These are phyloP conservation scores for Flaveria robusta DNA, from an alignment of 129 eudicot species.

Conservation along the genomic window DNA sequence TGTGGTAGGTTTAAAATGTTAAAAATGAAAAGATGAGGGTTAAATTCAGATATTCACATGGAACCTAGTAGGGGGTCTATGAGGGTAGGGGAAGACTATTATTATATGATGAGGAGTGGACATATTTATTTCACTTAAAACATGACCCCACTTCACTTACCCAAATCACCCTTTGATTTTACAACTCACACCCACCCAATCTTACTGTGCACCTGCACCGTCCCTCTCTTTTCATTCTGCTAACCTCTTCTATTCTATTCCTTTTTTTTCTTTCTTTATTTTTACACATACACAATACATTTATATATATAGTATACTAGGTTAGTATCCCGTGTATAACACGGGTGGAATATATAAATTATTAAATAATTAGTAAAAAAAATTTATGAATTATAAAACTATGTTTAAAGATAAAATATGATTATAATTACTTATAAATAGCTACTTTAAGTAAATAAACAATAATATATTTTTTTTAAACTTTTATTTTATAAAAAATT, in stretches of 20 bases:
- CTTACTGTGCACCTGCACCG: conserved; percentile 43
- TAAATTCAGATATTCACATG: conserved; percentile 44
- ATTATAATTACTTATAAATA: too few relatives aligned
- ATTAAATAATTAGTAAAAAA: too few relatives aligned
- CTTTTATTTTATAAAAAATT: too few relatives aligned
- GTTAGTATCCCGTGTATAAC: too few relatives aligned
- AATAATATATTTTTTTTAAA: too few relatives aligned
- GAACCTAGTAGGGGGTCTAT: conserved; percentile 29
- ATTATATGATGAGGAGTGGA: conserved; percentile 11
- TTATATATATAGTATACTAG: too few relatives aligned
- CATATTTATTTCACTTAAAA: conserved; percentile 35
- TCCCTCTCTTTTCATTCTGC: conserved; percentile 37
- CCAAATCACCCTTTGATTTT: conserved; percentile 43
- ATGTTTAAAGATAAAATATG: too few relatives aligned
- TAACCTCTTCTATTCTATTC: too few relatives aligned
- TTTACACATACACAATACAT: neutral
- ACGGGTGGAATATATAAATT: too few relatives aligned
- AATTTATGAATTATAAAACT: too few relatives aligned
- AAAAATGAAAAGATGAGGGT: conserved; percentile 5
- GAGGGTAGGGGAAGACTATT: conserved; percentile 33
- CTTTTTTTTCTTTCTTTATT: neutral
- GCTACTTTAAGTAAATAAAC: too few relatives aligned
- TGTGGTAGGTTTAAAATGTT: conserved; percentile 43
- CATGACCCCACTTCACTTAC: conserved; percentile 32
- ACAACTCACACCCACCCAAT: conserved; percentile 45